A percentile compares a stretch with the other conserved stretches of the same genome.
These are phyloP conservation scores for Acanthamoeba divionensis DNA, from an alignment of 208 protist genomes.

Conservation along the genomic window DNA sequence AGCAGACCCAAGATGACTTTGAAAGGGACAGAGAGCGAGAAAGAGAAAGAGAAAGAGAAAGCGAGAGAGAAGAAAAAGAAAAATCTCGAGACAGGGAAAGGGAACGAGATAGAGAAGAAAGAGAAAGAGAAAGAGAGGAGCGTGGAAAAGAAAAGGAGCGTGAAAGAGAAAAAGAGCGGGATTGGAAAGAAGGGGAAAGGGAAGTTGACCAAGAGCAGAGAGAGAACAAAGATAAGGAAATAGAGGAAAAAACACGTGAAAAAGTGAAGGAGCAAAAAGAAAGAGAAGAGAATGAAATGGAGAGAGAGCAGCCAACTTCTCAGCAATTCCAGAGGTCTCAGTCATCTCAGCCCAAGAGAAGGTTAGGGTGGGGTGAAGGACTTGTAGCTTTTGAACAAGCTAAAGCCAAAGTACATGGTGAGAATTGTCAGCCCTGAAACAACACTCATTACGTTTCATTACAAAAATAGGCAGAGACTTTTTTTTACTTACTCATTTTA, in stretches of 20 bases:
- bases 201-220: background rate
- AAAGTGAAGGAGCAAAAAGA: background rate
- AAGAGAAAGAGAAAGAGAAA: no score
- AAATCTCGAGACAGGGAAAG: no score
- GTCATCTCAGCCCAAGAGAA: background rate
- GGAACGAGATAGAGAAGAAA: no score
- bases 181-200: background rate
- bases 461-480: no score
- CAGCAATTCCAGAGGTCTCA: background rate
- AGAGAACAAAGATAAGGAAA: background rate
- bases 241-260: background rate
- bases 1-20: no score
- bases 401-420: background rate
- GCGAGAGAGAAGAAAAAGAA: no score
- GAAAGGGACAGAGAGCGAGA: no score
- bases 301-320: background rate
- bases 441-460: no score
- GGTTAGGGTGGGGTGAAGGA: slow-evolving; percentile 40
- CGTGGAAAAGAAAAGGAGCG: background rate
- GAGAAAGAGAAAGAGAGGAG: background rate
- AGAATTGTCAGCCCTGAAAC: no score
- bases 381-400: slow-evolving; percentile 34
- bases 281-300: background rate
- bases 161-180: background rate
- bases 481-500: no score